Evolutionary conservation across 2,329 filamentous ascomycete genomes (phyloP).

Genomic region (Zymoseptoria pseudotritici): DNA sequence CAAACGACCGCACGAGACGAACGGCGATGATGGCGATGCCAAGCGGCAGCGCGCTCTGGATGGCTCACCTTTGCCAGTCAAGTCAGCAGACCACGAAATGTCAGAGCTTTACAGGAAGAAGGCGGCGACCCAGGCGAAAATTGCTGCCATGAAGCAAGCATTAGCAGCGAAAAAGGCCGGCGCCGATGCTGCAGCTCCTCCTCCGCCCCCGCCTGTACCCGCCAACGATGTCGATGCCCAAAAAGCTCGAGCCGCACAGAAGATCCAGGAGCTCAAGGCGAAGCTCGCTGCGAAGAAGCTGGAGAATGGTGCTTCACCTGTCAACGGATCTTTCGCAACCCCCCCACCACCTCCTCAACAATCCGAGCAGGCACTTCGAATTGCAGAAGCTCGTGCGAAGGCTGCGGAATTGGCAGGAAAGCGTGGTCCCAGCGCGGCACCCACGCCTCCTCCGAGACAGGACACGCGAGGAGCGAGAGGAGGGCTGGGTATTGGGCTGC

Average conservation of each 20-base stretch:
- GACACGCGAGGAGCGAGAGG: slow-evolving; percentile 51
- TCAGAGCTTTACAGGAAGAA: slow-evolving; percentile 28
- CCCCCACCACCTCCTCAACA: slow-evolving; percentile 11
- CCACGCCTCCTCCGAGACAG: slow-evolving; percentile 37
- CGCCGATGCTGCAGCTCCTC: slow-evolving; percentile 8
- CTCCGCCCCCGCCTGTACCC: slow-evolving; percentile 11
- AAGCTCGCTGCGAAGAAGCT: slow-evolving; percentile 22
- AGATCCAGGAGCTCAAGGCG: slow-evolving; percentile 30
- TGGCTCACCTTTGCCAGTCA: slow-evolving; percentile 28
- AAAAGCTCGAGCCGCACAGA: slow-evolving; percentile 24
- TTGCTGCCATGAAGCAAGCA: slow-evolving; percentile 31
- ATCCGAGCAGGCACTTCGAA: slow-evolving; percentile 11
- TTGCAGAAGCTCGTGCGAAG: slow-evolving; percentile 21
- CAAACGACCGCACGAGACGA: slow-evolving; percentile 37
- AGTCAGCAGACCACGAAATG: background rate
- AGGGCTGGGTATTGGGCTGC: slow-evolving; percentile 66
- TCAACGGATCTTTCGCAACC: slow-evolving; percentile 13
- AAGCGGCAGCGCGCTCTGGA: slow-evolving; percentile 36
- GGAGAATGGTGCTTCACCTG: slow-evolving; percentile 9
- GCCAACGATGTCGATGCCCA: slow-evolving; percentile 20
- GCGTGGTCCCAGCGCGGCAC: slow-evolving; percentile 12
- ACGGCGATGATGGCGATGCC: slow-evolving; percentile 31
- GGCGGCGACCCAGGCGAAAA: slow-evolving; percentile 26
- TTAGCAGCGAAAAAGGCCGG: slow-evolving; percentile 23
- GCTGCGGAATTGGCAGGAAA: slow-evolving; percentile 18